Evolutionary conservation across 306 rosid genomes (phyloP).

Genomic region (Malus fusca): DNA sequence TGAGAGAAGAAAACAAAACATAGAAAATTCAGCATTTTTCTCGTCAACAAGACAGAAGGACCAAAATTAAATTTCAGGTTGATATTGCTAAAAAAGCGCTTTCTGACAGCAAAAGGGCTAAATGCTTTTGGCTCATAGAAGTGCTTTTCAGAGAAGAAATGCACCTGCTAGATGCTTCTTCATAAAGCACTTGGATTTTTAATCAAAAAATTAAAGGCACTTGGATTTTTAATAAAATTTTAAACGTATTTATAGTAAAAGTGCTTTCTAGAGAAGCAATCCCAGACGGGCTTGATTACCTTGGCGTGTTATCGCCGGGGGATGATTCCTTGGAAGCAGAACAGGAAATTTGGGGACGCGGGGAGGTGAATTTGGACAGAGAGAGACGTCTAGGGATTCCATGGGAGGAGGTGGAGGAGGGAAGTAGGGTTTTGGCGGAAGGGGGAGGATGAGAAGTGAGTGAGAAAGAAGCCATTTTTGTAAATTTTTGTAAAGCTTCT

Average conservation of each 20-base stretch:
- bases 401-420: neutral
- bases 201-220: no score
- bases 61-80: neutral
- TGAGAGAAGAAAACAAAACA: slow-evolving; percentile 2
- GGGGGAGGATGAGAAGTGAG: slow-evolving; percentile 32
- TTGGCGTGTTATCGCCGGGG: slow-evolving; percentile 44
- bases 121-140: neutral
- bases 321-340: slow-evolving; percentile 51
- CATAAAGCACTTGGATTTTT: no score
- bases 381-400: slow-evolving; percentile 17
- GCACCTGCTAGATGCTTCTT: no score
- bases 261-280: neutral
- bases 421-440: slow-evolving; percentile 23
- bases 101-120: neutral
- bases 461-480: slow-evolving; percentile 43
- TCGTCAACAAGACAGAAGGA: neutral
- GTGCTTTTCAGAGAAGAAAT: no score
- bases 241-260: neutral
- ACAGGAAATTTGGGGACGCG: slow-evolving; percentile 25
- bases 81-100: neutral
- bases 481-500: slow-evolving; percentile 16
- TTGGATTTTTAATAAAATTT: no score
- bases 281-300: neutral
- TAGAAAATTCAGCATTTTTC: neutral
- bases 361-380: slow-evolving; percentile 18